Evolutionary conservation across 306 rosid genomes (phyloP).

Genomic region (Lotus japonicus): DNA sequence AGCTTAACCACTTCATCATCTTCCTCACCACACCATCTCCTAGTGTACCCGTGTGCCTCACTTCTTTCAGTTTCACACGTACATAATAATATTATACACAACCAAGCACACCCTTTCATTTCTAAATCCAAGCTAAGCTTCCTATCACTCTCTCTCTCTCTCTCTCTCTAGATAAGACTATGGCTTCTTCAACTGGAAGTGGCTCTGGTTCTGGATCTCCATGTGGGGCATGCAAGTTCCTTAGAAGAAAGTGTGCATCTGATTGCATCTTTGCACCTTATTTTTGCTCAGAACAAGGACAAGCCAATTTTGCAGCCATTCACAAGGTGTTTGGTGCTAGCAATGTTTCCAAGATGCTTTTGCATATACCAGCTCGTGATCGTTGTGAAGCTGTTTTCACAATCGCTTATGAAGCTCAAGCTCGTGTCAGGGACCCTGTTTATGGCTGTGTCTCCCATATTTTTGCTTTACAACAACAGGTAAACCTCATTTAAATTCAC

Average conservation of each 20-base stretch:
- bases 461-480: slow-evolving; percentile 92
- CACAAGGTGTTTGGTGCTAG: slow-evolving; percentile 96
- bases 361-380: slow-evolving; percentile 68
- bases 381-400: slow-evolving; percentile 86
- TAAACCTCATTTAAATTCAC: background rate
- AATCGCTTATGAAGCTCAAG: slow-evolving; percentile 89
- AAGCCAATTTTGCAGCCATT: slow-evolving; percentile 77
- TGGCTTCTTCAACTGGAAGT: slow-evolving; percentile 35
- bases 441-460: slow-evolving; percentile 93
- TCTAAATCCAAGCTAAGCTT: no score
- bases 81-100: background rate
- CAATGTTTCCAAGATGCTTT: slow-evolving; percentile 68
- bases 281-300: slow-evolving; percentile 74
- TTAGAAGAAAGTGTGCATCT: slow-evolving; percentile 65
- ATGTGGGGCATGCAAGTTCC: slow-evolving; percentile 96
- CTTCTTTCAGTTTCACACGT: background rate
- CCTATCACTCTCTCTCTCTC: no score
- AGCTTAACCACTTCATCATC: background rate
- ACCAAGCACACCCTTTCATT: background rate
- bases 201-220: slow-evolving; percentile 54
- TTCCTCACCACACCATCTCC: slow-evolving; percentile 45
- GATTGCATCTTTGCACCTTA: slow-evolving; percentile 91
- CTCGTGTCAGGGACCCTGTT: slow-evolving; percentile 81
- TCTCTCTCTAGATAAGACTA: no score
- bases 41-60: slow-evolving; percentile 65